phyloP scores from a whole-genome alignment of 345 rosid genomes.

The Citrus reticulata region DNA sequence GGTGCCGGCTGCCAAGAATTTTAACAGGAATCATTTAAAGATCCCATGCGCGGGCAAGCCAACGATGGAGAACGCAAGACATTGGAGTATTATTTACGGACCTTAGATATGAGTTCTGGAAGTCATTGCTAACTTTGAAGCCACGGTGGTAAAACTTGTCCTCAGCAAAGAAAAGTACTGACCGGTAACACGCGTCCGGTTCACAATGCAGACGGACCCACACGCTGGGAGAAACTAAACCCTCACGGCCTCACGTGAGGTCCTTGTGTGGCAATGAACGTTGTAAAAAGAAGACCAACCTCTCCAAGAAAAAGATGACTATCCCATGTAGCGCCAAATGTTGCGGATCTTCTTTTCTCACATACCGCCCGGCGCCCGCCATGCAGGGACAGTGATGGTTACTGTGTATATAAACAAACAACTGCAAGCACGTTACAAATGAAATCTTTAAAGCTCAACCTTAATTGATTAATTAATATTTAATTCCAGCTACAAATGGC shows the following conservation, averaged over 20 bases:
- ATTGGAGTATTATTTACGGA: too few species aligned
- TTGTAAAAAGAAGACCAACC: constrained; percentile 2
- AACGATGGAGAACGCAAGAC: not conserved
- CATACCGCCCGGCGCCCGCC: too few species aligned
- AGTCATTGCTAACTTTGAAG: not conserved
- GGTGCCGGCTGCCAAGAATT: not conserved
- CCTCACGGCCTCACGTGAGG: constrained; percentile 9
- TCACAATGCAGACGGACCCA: constrained; percentile 12
- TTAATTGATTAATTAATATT: too few species aligned
- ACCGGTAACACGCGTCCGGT: constrained; percentile 29
- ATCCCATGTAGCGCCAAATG: constrained; percentile 31
- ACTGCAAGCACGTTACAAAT: not conserved
- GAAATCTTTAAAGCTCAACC: too few species aligned
- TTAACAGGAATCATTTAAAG: not conserved
- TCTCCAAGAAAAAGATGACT: constrained; percentile 10
- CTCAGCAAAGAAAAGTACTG: too few species aligned
- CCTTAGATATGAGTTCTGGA: too few species aligned
- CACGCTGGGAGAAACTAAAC: not conserved
- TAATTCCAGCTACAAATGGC: constrained; percentile 20
- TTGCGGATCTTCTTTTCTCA: constrained; percentile 43
- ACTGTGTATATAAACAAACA: constrained; percentile 7
- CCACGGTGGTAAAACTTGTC: not conserved
- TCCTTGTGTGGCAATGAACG: too few species aligned
- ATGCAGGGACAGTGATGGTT: not conserved
- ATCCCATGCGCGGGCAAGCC: not conserved